Base-by-base conservation (phyloP, 2,329 filamentous ascomycete genomes). In the Colletotrichum paranaense region DNA sequence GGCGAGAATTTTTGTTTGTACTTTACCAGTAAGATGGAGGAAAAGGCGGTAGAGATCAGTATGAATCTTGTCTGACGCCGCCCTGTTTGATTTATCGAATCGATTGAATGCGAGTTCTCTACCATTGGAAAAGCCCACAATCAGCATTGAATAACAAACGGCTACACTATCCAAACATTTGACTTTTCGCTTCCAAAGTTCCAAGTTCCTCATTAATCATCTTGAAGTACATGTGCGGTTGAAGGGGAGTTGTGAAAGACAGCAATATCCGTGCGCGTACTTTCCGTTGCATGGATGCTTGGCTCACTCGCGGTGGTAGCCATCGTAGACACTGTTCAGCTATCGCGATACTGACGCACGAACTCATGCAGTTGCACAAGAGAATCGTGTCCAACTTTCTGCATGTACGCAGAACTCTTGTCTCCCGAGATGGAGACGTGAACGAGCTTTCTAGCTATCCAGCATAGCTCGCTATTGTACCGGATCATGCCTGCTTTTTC, bases 391-490 rank as follows among this genome's bases (percentile, higher is more conserved):
- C 68, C 62, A 4, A 68, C 72, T 4, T 72, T 72, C 38, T 72
- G 68, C 68, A 74, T 64, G 19, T 72, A 74, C 16, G 72, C 57
- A 9, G 68, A 72, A 26, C 72, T 72, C 19, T 30, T 59, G 49
- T 67, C 71, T n/a, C 67, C 75, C 5, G 66, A 46, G 9, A 65
- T 63, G 24, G 66, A 68, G 3, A 76, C 59, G 12, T 73, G 67
- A 12, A 69, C 46, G 2, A 76, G 55, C 56, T 67, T 63, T 28
- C 52, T 65, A 12, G 67, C 62, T 19, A 49, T 69, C 62, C 62
- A 73, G 56, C 68, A 75, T 4, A 75, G 59, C 46, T 77, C 72
- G n/a, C 35, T 60, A n/a, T 70, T 72, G 52, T 76, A 65, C 32
- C 62, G 49, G 12, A 69, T 63, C 32, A 75, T 60, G 2, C 67